phyloP scores from a whole-genome alignment of 495 filamentous ascomycete genomes.

The Penicillium mononematosum region DNA sequence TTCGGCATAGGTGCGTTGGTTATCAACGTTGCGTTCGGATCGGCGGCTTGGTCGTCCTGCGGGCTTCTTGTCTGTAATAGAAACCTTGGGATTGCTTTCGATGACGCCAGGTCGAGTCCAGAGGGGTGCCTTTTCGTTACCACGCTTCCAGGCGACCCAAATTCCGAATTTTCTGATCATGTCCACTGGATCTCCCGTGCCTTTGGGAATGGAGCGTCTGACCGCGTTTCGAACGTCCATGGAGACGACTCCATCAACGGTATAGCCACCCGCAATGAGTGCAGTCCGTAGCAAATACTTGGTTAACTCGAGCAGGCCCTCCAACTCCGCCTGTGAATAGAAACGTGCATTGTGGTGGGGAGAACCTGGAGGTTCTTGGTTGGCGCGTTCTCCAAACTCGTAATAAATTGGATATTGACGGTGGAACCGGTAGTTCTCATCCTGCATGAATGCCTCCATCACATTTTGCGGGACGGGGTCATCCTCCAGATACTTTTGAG shows the following conservation, averaged over 20 bases:
- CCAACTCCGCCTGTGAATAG: slow-evolving; percentile 67
- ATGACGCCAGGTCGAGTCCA: slow-evolving; percentile 59
- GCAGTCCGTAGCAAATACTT: slow-evolving; percentile 68
- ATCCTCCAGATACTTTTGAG: slow-evolving; percentile 62
- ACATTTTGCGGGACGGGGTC: slow-evolving; percentile 64
- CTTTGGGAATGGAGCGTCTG: slow-evolving; percentile 63
- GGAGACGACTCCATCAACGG: slow-evolving; percentile 60
- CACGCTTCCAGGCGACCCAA: slow-evolving; percentile 74
- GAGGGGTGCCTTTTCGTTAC: slow-evolving; percentile 63
- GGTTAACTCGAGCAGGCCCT: slow-evolving; percentile 62
- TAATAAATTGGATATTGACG: slow-evolving; percentile 56
- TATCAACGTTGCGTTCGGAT: slow-evolving; percentile 45
- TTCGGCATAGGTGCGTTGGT: slow-evolving; percentile 47
- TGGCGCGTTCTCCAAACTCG: slow-evolving; percentile 56
- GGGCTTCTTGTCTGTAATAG: slow-evolving; percentile 42
- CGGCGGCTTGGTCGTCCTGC: slow-evolving; percentile 47
- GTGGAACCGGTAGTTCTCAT: slow-evolving; percentile 52
- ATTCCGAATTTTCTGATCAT: slow-evolving; percentile 62
- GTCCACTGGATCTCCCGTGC: slow-evolving; percentile 59
- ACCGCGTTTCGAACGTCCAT: slow-evolving; percentile 58
- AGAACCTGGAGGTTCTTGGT: slow-evolving; percentile 44
- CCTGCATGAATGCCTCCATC: slow-evolving; percentile 54
- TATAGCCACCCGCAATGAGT: slow-evolving; percentile 62
- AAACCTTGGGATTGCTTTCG: slow-evolving; percentile 46
- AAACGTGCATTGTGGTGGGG: slow-evolving; percentile 59